Conservation (phyloP, 352 stramenopile species). For the Globisporangium middletonii region DNA sequence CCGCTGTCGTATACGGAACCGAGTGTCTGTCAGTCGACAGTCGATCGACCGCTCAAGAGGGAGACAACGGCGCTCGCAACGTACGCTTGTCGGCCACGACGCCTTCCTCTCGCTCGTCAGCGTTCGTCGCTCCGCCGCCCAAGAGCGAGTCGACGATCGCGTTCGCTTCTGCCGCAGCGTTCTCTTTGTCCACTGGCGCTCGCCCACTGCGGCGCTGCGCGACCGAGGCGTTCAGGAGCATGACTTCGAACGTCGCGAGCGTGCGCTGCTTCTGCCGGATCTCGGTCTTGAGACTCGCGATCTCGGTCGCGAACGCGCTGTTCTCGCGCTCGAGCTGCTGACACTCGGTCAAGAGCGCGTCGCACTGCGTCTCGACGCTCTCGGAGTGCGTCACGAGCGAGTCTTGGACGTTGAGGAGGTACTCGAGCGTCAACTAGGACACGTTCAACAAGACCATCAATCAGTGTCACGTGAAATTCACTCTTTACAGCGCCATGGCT, state of each 20-base stretch:
- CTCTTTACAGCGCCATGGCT: not conserved
- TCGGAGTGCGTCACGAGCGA: conserved; percentile 66
- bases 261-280: conserved; percentile 79
- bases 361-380: conserved; percentile 62
- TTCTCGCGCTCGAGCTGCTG: conserved; percentile 62
- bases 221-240: conserved; percentile 61
- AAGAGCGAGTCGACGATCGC: conserved; percentile 31
- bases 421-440: conserved; percentile 71
- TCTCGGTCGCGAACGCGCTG: conserved; percentile 46
- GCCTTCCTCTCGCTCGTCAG: conserved; percentile 5
- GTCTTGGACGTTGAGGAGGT: conserved; percentile 79
- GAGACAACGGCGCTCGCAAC: not conserved
- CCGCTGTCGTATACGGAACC: conserved; percentile 14
- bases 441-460: not conserved
- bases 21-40: not conserved
- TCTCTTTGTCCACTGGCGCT: conserved; percentile 27
- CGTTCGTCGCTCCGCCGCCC: not conserved
- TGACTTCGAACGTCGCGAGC: conserved; percentile 74
- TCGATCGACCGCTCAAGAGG: not conserved
- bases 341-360: conserved; percentile 50
- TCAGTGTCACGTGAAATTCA: not conserved
- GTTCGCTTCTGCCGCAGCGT: conserved; percentile 24
- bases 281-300: conserved; percentile 62
- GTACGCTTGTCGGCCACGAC: conserved; percentile 21
- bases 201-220: conserved; percentile 18